phyloP scores from a whole-genome alignment of 75 land plant species.

The Cupressus sempervirens region DNA sequence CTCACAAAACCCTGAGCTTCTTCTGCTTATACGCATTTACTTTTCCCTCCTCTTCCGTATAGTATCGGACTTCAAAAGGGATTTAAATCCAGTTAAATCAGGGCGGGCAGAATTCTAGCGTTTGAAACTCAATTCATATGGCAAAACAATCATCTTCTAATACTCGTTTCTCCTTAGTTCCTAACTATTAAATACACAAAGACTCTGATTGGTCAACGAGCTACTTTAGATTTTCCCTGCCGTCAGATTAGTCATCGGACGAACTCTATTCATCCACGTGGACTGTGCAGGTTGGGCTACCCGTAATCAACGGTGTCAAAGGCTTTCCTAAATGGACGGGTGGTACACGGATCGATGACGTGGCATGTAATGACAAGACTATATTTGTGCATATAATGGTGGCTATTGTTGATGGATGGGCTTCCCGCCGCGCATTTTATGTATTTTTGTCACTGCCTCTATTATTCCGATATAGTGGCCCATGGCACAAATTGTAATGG shows the following conservation, averaged over 20 bases:
- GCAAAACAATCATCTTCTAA: background rate
- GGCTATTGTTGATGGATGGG: background rate
- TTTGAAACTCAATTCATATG: background rate
- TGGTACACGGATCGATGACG: conserved; percentile 9
- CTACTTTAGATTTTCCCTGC: background rate
- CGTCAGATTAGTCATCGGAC: background rate
- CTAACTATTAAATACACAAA: background rate
- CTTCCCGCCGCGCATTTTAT: background rate
- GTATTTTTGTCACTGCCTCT: too few species aligned
- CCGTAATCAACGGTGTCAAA: background rate
- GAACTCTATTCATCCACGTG: background rate
- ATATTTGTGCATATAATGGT: background rate
- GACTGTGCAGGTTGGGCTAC: background rate
- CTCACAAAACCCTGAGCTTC: background rate
- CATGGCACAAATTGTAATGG: too few species aligned
- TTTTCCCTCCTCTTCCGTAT: background rate
- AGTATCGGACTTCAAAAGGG: conserved; percentile 1
- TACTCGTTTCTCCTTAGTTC: background rate
- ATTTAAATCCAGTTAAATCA: conserved; percentile 1
- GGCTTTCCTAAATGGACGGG: background rate
- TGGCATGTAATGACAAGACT: background rate
- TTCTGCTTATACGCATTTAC: background rate
- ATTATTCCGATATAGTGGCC: too few species aligned
- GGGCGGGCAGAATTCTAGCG: conserved; percentile 1
- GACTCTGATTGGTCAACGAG: background rate